Base-by-base conservation (phyloP, 2,329 filamentous ascomycete genomes). In the Colletotrichum tamarilloi region DNA sequence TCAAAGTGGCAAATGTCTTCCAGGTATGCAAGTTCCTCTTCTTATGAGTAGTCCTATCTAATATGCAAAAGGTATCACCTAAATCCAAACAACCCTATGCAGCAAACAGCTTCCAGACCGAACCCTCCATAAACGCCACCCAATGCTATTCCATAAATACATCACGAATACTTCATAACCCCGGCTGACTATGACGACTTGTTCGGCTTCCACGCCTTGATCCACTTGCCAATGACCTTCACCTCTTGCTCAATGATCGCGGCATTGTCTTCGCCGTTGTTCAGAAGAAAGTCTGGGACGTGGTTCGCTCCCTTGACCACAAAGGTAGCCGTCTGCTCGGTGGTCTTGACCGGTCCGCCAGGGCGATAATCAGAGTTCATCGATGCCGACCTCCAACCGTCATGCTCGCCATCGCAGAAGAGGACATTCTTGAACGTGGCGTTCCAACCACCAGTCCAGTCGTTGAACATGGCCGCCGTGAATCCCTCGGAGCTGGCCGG, bases 161-260 rank as follows among this genome's bases (percentile, higher is more conserved):
- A 14, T 22, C 16, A 8, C 30, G 32, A 35, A 8, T 38, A 11
- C 12, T 26, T 46, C 30, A 5, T n/a, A 8, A 24, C 6, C 11
- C n/a, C 6, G 1, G 6, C 5, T 28, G n/a, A 16, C 22, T 57
- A 58, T 9, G 28, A 5, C 19, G 57, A 49, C 52, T 60, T 35
- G n/a, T 74, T 63, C 52, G 63, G 62, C 71, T 67, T 70, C 73
- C 73, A 75, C 8, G 68, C 57, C 62, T 63, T 57, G n/a, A 63
- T 49, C 73, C 73, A 75, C 62, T 67, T 69, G 22, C 67, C 71
- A 38, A 73, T 73, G 35, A 74, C 60, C 55, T 66, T 30, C 14
- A 73, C 55, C 62, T 62, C 55, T 49, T 63, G 57, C 28, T 58
- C 22, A 38, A 73, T 67, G 5, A 63, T 60, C 22, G 24, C 35